phyloP scores from a whole-genome alignment of 2,329 filamentous ascomycete genomes.

The Exophiala xenobiotica region DNA sequence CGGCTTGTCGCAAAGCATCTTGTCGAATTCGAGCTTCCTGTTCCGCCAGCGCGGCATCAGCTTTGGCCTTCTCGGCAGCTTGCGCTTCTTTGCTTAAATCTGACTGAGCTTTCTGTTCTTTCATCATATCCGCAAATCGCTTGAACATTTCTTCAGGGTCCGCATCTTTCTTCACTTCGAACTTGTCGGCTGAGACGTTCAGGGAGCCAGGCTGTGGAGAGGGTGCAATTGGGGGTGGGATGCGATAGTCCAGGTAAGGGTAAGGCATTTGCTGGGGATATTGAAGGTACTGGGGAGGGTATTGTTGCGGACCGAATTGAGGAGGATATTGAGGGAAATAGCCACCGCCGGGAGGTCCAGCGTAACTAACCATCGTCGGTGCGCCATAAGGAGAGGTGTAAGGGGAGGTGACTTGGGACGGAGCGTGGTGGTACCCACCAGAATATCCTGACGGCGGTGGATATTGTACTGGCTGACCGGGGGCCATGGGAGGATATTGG shows the following conservation, averaged over 20 bases:
- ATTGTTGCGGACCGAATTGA: slow-evolving; percentile 30
- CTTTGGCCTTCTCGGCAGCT: slow-evolving; percentile 49
- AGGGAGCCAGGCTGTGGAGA: slow-evolving; percentile 42
- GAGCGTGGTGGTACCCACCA: slow-evolving; percentile 19
- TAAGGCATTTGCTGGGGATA: slow-evolving; percentile 37
- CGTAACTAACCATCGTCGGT: slow-evolving; percentile 42
- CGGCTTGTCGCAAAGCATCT: slow-evolving; percentile 31
- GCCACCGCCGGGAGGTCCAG: slow-evolving; percentile 27
- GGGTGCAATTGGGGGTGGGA: slow-evolving; percentile 32
- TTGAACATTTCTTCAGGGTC: slow-evolving; percentile 55
- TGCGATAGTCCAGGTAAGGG: slow-evolving; percentile 29
- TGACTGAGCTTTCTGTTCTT: slow-evolving; percentile 21
- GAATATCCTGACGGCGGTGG: slow-evolving; percentile 18
- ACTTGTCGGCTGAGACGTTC: slow-evolving; percentile 28
- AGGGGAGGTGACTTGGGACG: slow-evolving; percentile 29
- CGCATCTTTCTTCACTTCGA: slow-evolving; percentile 51
- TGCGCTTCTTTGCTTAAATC: slow-evolving; percentile 23
- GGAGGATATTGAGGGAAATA: slow-evolving; percentile 38
- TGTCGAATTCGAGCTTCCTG: slow-evolving; percentile 35
- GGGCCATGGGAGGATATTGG: slow-evolving; percentile 17
- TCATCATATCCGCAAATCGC: slow-evolving; percentile 60
- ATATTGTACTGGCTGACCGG: slow-evolving; percentile 20
- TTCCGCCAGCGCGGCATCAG: slow-evolving; percentile 38
- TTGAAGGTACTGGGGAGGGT: slow-evolving; percentile 38
- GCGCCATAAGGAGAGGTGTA: slow-evolving; percentile 34